Conservation (phyloP, 805 yeast genomes). For the Candida incommunis region DNA sequence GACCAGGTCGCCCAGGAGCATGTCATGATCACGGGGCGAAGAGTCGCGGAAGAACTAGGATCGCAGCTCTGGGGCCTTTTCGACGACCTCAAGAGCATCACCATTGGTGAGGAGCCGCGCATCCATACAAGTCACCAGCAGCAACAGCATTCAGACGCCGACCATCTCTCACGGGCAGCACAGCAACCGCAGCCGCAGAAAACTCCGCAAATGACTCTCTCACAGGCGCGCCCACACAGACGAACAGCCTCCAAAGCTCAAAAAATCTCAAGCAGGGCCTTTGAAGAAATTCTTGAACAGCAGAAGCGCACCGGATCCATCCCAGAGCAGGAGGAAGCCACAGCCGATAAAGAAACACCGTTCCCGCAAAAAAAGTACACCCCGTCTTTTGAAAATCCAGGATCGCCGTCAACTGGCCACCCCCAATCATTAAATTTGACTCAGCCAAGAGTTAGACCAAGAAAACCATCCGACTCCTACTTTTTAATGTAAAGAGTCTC, state of each 20-base stretch:
- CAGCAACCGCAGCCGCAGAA: background rate
- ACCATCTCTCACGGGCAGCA: background rate
- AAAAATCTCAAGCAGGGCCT: background rate
- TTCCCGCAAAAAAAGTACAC: background rate
- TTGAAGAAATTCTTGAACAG: too few relatives aligned
- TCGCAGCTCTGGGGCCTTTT: conserved; percentile 17
- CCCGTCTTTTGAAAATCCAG: background rate
- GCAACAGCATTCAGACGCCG: too few relatives aligned
- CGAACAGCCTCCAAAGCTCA: background rate
- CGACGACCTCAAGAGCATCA: conserved; percentile 15
- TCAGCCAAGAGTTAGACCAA: background rate
- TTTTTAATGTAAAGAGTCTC: background rate
- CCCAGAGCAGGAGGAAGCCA: too few relatives aligned
- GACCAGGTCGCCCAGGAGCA: conserved; percentile 3
- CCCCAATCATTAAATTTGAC: background rate
- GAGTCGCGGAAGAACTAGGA: conserved; percentile 17
- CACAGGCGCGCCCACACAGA: background rate
- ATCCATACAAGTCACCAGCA: too few relatives aligned
- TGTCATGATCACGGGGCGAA: conserved; percentile 14
- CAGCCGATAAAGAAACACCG: background rate
- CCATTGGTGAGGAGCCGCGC: conserved; percentile 14
- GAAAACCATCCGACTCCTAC: background rate
- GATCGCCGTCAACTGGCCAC: background rate
- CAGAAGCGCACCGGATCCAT: too few relatives aligned
- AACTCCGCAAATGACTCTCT: background rate